phyloP scores from a whole-genome alignment of 371 early-diverging fungal genomes.

The Fennellomyces sp. region DNA sequence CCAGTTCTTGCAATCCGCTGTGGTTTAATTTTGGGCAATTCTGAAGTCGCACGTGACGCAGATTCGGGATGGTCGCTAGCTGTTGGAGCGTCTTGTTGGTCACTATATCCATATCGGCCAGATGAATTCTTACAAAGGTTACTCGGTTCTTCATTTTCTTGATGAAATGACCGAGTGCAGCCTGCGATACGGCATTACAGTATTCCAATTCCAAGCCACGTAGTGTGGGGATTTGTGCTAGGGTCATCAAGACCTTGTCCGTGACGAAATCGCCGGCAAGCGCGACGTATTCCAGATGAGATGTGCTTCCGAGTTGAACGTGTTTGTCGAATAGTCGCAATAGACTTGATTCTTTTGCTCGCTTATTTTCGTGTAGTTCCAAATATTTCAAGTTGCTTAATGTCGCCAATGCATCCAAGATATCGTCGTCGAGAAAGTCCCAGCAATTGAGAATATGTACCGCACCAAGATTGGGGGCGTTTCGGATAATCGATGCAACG shows the following conservation, averaged over 20 bases:
- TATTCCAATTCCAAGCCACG: no score
- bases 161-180: neutral
- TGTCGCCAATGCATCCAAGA: neutral
- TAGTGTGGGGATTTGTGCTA: no score
- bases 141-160: no score
- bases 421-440: neutral
- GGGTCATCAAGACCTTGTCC: no score
- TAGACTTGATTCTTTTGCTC: neutral
- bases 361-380: neutral
- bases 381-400: neutral
- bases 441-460: neutral
- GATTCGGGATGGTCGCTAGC: neutral
- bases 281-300: no score
- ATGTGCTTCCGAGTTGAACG: no score
- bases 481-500: neutral
- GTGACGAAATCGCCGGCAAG: no score
- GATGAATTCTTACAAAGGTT: neutral
- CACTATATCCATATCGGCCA: neutral
- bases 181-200: no score
- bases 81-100: neutral
- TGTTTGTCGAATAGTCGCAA: no score
- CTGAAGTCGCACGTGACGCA: neutral
- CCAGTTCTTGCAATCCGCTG: neutral
- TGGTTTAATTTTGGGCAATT: neutral
- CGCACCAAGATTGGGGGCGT: neutral